Conservation (phyloP, 129 eudicot species). For the Arctium lappa region DNA sequence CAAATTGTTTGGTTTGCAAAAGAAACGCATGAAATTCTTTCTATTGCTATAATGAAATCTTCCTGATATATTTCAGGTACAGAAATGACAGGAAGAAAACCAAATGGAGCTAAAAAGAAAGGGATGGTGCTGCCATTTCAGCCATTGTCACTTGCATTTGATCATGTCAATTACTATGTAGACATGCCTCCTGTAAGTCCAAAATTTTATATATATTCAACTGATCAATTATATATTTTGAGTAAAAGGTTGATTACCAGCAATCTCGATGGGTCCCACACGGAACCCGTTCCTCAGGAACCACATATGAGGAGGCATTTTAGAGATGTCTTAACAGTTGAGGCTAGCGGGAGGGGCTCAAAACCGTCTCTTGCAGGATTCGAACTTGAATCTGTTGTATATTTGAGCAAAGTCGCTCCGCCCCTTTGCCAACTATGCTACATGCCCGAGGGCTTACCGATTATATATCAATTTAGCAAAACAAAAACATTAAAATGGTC, state of each 20-base stretch:
- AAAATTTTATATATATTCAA: neutral
- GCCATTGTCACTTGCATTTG: constrained; percentile 72
- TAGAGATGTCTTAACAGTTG: too few relatives aligned
- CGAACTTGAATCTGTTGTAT: too few relatives aligned
- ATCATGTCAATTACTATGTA: constrained; percentile 74
- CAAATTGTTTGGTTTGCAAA: too few relatives aligned
- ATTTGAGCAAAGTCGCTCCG: neutral
- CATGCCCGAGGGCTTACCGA: neutral
- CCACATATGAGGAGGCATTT: neutral
- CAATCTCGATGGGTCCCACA: neutral
- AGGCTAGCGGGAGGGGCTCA: too few relatives aligned
- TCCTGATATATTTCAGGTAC: constrained; percentile 26
- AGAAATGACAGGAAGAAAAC: constrained; percentile 28
- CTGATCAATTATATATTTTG: neutral
- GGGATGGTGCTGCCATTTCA: constrained; percentile 89
- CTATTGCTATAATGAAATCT: neutral
- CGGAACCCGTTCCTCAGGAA: neutral
- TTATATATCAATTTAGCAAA: neutral
- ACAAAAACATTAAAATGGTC: neutral
- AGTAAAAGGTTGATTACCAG: neutral
- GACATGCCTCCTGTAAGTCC: constrained; percentile 83
- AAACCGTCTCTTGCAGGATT: too few relatives aligned
- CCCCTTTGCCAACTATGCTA: neutral
- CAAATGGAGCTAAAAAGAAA: constrained; percentile 27
- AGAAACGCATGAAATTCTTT: neutral